A percentile compares a stretch with the other conserved stretches of the same genome.
These are phyloP conservation scores for Adansonia grandidieri DNA, from an alignment of 441 rosid genomes.

Conservation along the genomic window DNA sequence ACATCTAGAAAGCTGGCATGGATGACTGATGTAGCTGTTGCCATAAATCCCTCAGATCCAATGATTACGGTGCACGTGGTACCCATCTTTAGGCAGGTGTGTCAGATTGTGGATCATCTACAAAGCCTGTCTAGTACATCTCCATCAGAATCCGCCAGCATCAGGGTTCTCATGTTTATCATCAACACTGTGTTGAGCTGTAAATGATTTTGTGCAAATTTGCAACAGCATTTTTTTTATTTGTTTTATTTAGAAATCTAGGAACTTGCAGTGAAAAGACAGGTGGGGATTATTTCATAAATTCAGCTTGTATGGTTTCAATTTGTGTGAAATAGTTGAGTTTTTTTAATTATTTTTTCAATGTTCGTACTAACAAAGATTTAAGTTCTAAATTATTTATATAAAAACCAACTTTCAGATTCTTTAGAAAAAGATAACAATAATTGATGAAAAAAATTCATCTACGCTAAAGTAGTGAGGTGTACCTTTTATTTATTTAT, in stretches of 20 bases:
- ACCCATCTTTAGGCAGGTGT: constrained; percentile 74
- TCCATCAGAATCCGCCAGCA: constrained; percentile 49
- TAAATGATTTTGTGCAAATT: constrained; percentile 62
- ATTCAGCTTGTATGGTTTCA: constrained; percentile 27
- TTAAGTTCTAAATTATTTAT: too few species aligned
- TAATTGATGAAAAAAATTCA: too few species aligned
- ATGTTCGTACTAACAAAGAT: too few species aligned
- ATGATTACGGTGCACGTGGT: constrained; percentile 61
- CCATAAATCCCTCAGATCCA: constrained; percentile 65
- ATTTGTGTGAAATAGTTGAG: constrained; percentile 35
- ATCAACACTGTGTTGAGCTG: constrained; percentile 65
- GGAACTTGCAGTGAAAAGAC: constrained; percentile 30
- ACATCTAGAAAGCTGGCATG: constrained; percentile 56
- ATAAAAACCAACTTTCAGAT: too few species aligned
- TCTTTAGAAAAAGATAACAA: too few species aligned
- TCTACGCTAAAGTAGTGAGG: too few species aligned
- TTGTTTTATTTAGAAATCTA: constrained; percentile 43
- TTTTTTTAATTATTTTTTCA: neutral
- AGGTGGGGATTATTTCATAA: neutral
- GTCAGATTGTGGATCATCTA: constrained; percentile 61
- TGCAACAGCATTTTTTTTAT: constrained; percentile 35
- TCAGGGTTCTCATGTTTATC: constrained; percentile 66
- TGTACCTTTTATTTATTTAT: too few species aligned
- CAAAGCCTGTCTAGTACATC: constrained; percentile 48
- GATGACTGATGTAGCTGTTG: constrained; percentile 78